Evolutionary conservation across 306 rosid genomes (phyloP), one percentile per base, ranked within the genome.

Genomic region (Cicer yamashitae): DNA sequence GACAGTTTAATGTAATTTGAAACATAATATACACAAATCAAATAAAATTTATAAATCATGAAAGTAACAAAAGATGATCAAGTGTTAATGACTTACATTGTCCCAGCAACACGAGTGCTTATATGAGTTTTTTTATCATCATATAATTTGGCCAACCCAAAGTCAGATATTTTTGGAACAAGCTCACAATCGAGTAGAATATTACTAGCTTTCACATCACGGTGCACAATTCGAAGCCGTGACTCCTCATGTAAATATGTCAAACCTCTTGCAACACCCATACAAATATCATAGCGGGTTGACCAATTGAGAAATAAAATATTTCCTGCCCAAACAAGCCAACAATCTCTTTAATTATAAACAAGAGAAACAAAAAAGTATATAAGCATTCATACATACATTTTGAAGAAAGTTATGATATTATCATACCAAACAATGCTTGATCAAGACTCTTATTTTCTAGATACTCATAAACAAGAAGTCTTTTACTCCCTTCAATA

Each of bases 361-460:
- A 3, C 46, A 71, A 12, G 13, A 20, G 60, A 68, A 70, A 38
- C 15, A 37, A 41, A 47, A 74, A 56, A 59, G 9, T 6, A 48
- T 14, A 15, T 48, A 73, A 12, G 1, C 8, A 64, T 43, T 65
- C 53, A 72, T 48, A 61, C 4, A 73, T 25, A 14, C 6, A 67
- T 12, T 9, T 63, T 44, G 6, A 70, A 5, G 1, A 66, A 51
- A 44, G 52, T 43, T 20, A 18, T 77, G 6, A 5, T 73, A 73
- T 73, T 65, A 57, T 48, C 86, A 37, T 88, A 93, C 97, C 97
- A 82, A 93, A 93, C 70, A 93, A 44, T 67, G 93, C 96, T 89
- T 88, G 96, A 83, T 89, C 96, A 74, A 91, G 93, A 73, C 96
- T 91, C 82, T 86, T 93, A 70, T 93, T 93, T 77, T 91, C 94